A percentile compares a stretch with the other conserved stretches of the same genome.
phyloP scores from a whole-genome alignment of 192 early-diverging fungal species.

The Polychytrium aggregatum region DNA sequence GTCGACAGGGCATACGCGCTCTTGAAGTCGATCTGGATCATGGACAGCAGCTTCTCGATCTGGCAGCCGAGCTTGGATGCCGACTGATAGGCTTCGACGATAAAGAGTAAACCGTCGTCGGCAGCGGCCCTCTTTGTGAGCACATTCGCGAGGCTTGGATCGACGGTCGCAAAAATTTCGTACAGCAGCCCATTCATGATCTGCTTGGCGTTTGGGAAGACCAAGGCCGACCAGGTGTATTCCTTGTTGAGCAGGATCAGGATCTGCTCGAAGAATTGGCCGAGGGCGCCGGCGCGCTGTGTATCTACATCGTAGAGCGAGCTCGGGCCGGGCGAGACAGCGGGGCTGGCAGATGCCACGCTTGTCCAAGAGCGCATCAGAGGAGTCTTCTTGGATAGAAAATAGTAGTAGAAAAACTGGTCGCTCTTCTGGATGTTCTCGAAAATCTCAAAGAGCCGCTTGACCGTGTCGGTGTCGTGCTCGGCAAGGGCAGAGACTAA shows the following conservation, averaged over 20 bases:
- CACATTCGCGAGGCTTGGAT: slow-evolving; percentile 29
- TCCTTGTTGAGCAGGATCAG: slow-evolving; percentile 42
- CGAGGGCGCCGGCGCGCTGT: slow-evolving; percentile 21
- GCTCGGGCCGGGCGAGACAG: too few species aligned
- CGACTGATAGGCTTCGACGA: slow-evolving; percentile 34
- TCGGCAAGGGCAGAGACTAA: slow-evolving; percentile 41
- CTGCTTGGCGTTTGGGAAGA: slow-evolving; percentile 37
- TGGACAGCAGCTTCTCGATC: slow-evolving; percentile 40
- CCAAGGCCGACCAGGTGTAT: slow-evolving; percentile 39
- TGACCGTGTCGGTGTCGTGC: slow-evolving; percentile 44
- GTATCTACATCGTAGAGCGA: too few species aligned
- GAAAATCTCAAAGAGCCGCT: slow-evolving; percentile 42
- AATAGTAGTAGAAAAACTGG: slow-evolving; percentile 51
- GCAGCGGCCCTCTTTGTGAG: slow-evolving; percentile 13
- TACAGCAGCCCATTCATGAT: slow-evolving; percentile 37
- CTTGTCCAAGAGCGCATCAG: slow-evolving; percentile 41
- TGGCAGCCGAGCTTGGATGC: slow-evolving; percentile 42
- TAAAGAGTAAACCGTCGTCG: slow-evolving; percentile 20
- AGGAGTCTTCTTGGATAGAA: slow-evolving; percentile 28
- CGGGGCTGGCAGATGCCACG: too few species aligned
- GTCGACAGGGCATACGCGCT: not conserved
- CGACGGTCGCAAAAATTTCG: slow-evolving; percentile 33
- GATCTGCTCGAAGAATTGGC: slow-evolving; percentile 41
- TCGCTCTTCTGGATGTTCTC: slow-evolving; percentile 40
- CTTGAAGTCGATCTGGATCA: slow-evolving; percentile 5